These are phyloP conservation scores for Cytospora paraplurivora DNA, from an alignment of 2,329 filamentous ascomycete genomes.

Conservation along the genomic window DNA sequence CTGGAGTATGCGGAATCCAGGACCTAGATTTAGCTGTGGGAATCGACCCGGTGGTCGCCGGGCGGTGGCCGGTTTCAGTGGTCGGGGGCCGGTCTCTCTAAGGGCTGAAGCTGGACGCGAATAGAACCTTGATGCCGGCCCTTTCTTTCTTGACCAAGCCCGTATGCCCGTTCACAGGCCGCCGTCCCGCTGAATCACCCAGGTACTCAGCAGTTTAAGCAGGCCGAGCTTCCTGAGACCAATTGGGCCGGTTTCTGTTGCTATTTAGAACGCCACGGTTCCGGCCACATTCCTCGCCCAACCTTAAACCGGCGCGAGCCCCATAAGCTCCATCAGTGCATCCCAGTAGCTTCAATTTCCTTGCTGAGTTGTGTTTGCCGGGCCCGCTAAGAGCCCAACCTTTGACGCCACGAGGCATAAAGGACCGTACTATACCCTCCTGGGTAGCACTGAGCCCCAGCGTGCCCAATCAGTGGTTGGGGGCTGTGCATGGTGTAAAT, in stretches of 20 bases:
- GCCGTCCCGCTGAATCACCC: not conserved
- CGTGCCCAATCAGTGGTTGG: conserved; percentile 11
- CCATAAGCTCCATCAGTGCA: not conserved
- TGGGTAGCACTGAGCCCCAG: not conserved
- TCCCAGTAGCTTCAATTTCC: not conserved
- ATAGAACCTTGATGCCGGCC: not conserved
- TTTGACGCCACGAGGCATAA: not conserved
- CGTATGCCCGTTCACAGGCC: not conserved
- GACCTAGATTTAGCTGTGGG: conserved; percentile 7
- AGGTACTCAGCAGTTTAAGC: not conserved
- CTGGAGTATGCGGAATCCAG: conserved; percentile 47
- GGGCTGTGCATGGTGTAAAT: not conserved
- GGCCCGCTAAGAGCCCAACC: not conserved
- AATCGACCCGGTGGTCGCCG: not conserved
- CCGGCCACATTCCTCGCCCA: not conserved
- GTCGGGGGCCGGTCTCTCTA: not conserved
- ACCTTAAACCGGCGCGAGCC: not conserved
- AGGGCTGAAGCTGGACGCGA: not conserved
- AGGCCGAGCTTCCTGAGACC: not conserved
- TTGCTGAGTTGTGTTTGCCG: not conserved
- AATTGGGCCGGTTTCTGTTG: not conserved
- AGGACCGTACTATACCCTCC: too few species aligned
- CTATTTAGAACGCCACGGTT: not conserved
- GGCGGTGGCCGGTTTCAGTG: not conserved
- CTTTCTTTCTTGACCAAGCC: not conserved